Evolutionary conservation across 1,284 basidiomycete species (phyloP), one percentile per base, ranked within the genome.

Genomic region (Taiwanofungus camphoratus): DNA sequence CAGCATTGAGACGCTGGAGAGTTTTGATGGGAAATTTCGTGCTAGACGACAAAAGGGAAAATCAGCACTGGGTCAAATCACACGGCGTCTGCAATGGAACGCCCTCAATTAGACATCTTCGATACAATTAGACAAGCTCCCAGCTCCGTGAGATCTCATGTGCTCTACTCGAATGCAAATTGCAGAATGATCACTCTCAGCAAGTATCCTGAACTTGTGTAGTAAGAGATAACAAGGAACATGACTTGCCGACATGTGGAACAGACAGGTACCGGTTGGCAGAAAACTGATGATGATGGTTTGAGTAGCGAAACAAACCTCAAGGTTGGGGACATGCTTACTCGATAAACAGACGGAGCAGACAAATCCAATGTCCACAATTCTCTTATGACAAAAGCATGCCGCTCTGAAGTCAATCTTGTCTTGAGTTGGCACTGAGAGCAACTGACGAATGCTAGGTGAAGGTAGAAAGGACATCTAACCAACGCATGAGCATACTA

Each of bases 301-400:
- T n/a, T n/a, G n/a, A n/a, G n/a, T n/a, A n/a, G n/a, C n/a, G n/a
- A n/a, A n/a, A n/a, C n/a, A n/a, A n/a, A n/a, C n/a, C n/a, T n/a
- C n/a, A n/a, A n/a, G n/a, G n/a, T n/a, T n/a, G n/a, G 11, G 41
- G 4, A 27, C 31, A 24, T 19, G 76, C 87, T 50, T 56, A 95
- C 92, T 96, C 36, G 90, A 94, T 32, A 97, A 67, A 61, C 93
- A 97, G 26, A 97, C 92, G 15, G 92, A 95, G 65, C 96, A 99
- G 19, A 99, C 93, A 57, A 95, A 99, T 27, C 94, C 96, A 41
- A 99, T 80, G 58, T 99, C 95, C 29, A 99, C 82, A 36, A 97
- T 95, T 41, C 86, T 84, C 59, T 97, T 93, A 66, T 99, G 96
- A 65, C 96, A 99, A 69, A 99, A 99, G 63, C 96, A 99, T 5